Conservation (phyloP, 148 eudicot species). For the Cornus suecica region DNA sequence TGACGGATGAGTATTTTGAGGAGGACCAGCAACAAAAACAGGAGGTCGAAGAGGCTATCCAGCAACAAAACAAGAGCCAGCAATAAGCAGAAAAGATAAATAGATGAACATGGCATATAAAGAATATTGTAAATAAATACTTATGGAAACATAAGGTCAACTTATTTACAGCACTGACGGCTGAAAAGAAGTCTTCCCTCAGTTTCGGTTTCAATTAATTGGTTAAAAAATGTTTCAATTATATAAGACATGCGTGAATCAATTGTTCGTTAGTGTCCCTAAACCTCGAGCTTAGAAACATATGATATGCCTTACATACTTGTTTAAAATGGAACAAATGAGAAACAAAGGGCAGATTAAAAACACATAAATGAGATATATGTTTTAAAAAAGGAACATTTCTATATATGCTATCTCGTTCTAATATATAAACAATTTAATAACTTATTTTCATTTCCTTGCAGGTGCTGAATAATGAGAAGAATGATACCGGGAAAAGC, state of each 20-base stretch:
- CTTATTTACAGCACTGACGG: no score
- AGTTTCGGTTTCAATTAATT: no score
- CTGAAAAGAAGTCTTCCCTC: no score
- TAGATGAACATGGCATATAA: neutral
- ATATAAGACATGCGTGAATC: neutral
- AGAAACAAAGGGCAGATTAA: neutral
- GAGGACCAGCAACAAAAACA: constrained; percentile 48
- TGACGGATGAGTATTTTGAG: constrained; percentile 60
- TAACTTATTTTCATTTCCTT: constrained; percentile 1
- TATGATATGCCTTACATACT: neutral
- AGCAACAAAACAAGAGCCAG: constrained; percentile 18
- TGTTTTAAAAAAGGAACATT: neutral
- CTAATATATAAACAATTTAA: neutral
- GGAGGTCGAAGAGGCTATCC: constrained; percentile 67
- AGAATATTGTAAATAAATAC: neutral
- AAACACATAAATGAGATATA: neutral
- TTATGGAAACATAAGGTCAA: no score
- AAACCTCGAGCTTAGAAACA: neutral
- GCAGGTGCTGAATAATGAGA: neutral
- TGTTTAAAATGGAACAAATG: neutral
- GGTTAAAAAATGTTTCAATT: neutral
- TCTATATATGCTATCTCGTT: neutral
- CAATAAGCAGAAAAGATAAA: constrained; percentile 5
- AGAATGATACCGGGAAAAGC: neutral
- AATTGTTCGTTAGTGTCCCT: neutral